Evolutionary conservation across 2,329 filamentous ascomycete species (phyloP), one percentile per base, ranked within the genome.

Genomic region (Nemania sp.): DNA sequence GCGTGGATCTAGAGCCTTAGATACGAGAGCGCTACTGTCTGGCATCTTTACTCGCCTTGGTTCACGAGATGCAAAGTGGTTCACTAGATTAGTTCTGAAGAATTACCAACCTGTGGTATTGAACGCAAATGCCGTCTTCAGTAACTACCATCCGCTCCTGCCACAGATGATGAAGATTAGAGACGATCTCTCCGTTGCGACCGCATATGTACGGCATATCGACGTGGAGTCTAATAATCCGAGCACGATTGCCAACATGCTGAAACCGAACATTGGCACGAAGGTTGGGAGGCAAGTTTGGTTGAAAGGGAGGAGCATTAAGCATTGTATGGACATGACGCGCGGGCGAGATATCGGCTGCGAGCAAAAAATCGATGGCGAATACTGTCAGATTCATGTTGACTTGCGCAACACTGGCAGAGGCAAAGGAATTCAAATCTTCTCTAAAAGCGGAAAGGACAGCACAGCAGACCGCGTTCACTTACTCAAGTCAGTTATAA

Each of bases 401-500:
- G 84, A 95, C 65, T 73, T 89, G 6, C 74, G 75, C 7, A 83
- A 80, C 44, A 73, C 73, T 14, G 67, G 53, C 1, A 66, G 78
- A 1, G 67, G 53, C 1, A 66, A 79, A 1, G 80, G 77, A 42
- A 83, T 96, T 23, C 86, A 88, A 59, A 93, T 96, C 24, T 96
- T 94, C 67, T 95, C 91, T 8, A 97, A 96, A 68, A 94, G 90
- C 64, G 90, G 91, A 53, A 95, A 94, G 67, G 90, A 96, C 61
- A 93, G 91, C 39, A 96, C 91, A 0, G 67, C 74, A 46, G 91
- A 96, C 68, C 81, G 88, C 28, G 62, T 70, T 9, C 76, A 75
- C 1, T 70, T 95, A 19, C 84, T 89, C 59, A 66, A 67, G 80
- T 81, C 67, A 61, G 74, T 64, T 17, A 8, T 7, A 20, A 36